Percentiles rank a stretch among this genome's conserved stretches.
These are phyloP conservation scores for Sideroxylon spinosum DNA, from an alignment of 179 eudicot species.

Conservation along the genomic window DNA sequence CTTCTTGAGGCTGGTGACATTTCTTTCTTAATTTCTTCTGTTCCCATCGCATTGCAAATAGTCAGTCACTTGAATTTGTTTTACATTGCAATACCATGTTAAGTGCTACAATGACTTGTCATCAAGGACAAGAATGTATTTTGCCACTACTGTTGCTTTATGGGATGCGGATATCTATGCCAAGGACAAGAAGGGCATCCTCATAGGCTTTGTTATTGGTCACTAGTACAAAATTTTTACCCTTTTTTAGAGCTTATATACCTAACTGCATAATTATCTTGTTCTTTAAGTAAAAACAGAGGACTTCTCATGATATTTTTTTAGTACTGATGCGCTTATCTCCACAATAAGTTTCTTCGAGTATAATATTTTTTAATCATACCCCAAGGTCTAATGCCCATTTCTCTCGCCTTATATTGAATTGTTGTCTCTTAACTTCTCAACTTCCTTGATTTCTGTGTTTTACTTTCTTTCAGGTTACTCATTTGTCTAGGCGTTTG, in stretches of 20 bases:
- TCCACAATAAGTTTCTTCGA: neutral
- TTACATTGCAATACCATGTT: conserved; percentile 39
- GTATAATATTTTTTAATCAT: neutral
- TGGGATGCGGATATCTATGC: conserved; percentile 51
- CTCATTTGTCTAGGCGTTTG: neutral
- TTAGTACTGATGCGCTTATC: too few species aligned
- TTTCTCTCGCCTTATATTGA: neutral
- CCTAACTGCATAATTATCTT: neutral
- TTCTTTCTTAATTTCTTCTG: neutral
- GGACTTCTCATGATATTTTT: neutral
- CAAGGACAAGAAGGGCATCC: conserved; percentile 27
- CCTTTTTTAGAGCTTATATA: neutral
- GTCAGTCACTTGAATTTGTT: neutral
- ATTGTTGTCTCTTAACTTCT: neutral
- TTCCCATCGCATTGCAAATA: neutral
- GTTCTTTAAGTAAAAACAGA: neutral
- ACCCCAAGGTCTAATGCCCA: neutral
- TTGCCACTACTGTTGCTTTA: conserved; percentile 37
- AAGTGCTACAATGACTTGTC: conserved; percentile 46
- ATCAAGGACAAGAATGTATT: conserved; percentile 42
- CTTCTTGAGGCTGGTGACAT: conserved; percentile 27
- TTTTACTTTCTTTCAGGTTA: neutral
- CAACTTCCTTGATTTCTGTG: neutral
- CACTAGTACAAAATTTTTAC: neutral
- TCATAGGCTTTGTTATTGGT: conserved; percentile 23